These are phyloP conservation scores for Asparagopsis taxiformis DNA, from an alignment of 31 red algal genomes.

Conservation along the genomic window DNA sequence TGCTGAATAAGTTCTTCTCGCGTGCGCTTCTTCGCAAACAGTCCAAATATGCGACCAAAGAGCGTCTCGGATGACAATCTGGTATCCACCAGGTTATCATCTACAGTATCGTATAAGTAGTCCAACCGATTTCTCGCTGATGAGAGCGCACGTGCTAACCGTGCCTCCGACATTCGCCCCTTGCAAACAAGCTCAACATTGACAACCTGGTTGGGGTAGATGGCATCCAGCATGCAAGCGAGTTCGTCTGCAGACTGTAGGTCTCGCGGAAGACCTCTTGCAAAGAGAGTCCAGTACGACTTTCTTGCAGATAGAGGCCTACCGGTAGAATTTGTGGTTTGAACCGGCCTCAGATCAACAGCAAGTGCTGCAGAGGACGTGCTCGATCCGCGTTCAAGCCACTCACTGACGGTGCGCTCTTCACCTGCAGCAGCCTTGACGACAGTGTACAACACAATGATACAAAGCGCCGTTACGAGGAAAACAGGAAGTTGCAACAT, in stretches of 20 bases:
- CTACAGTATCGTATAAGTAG: conserved; percentile 37
- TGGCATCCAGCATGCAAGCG: conserved; percentile 27
- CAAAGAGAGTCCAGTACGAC: conserved; percentile 65
- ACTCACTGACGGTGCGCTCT: conserved; percentile 46
- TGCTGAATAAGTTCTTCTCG: conserved; percentile 41
- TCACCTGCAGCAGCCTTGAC: conserved; percentile 63
- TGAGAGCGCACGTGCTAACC: conserved; percentile 45
- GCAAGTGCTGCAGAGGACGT: not conserved
- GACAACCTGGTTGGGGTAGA: conserved; percentile 55
- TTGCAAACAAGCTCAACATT: conserved; percentile 71
- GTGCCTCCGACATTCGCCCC: conserved; percentile 63
- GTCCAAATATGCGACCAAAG: conserved; percentile 24
- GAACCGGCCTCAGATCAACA: not conserved
- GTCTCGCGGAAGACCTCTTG: conserved; percentile 56
- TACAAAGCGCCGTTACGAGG: conserved; percentile 44
- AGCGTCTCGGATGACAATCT: conserved; percentile 18
- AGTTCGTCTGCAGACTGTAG: conserved; percentile 41
- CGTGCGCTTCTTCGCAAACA: conserved; percentile 26
- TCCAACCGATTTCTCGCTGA: conserved; percentile 59
- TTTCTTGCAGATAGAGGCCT: conserved; percentile 6
- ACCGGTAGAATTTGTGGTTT: conserved; percentile 21
- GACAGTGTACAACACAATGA: conserved; percentile 62
- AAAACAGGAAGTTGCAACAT: conserved; percentile 63
- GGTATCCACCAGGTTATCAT: not conserved
- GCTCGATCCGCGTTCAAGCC: conserved; percentile 43